These are phyloP conservation scores for Davidsoniella virescens DNA, from an alignment of 2,329 filamentous ascomycete species.

Conservation along the genomic window DNA sequence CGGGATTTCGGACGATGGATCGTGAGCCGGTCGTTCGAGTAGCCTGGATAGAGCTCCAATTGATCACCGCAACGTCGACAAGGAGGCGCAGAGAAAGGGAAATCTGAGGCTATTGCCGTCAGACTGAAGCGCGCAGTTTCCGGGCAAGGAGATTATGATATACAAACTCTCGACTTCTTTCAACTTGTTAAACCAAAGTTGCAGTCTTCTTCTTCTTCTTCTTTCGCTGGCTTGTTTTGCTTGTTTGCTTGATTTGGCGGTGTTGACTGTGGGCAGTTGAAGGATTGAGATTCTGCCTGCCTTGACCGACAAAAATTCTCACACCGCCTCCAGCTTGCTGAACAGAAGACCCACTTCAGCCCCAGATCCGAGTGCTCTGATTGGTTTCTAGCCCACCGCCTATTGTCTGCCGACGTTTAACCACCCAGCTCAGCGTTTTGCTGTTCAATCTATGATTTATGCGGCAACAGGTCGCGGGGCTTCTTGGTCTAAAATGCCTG, in stretches of 20 bases:
- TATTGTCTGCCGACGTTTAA: slow-evolving; percentile 8
- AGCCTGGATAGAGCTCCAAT: too few relatives aligned
- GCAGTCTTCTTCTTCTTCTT: too few relatives aligned
- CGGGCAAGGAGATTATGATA: too few relatives aligned
- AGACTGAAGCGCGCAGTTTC: too few relatives aligned
- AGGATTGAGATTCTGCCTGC: slow-evolving; percentile 23
- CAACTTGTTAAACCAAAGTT: too few relatives aligned
- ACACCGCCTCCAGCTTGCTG: slow-evolving; percentile 21
- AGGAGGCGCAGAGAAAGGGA: too few relatives aligned
- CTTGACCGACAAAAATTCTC: slow-evolving; percentile 27
- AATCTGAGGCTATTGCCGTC: too few relatives aligned
- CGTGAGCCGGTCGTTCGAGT: too few relatives aligned
- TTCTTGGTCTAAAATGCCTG: neutral
- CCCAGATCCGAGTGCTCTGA: neutral
- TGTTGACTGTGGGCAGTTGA: neutral
- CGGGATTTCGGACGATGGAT: too few relatives aligned
- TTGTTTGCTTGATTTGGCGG: neutral
- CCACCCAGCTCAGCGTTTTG: neutral
- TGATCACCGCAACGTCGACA: too few relatives aligned
- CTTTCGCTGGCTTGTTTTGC: too few relatives aligned
- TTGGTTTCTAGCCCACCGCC: slow-evolving; percentile 12
- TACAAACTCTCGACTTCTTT: too few relatives aligned
- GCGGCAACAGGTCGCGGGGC: slow-evolving; percentile 3
- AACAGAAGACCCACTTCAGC: neutral
- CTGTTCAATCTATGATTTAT: neutral